Percentiles rank a stretch among this genome's conserved stretches.
phyloP scores from a whole-genome alignment of 441 rosid species.

The Geranium incanum region DNA sequence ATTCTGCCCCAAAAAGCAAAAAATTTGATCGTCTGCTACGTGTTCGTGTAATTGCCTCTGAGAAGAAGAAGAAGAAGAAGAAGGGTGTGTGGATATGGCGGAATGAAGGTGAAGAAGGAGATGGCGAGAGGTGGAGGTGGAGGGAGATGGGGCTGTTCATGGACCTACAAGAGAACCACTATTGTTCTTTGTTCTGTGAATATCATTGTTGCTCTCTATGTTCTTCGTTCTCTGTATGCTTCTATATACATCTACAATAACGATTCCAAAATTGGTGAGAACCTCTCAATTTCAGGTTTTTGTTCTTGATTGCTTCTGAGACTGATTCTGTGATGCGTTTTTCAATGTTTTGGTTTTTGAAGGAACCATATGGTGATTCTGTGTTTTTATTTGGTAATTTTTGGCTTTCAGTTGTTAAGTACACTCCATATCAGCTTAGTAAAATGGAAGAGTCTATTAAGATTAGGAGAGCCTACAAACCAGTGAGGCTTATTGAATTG shows the following conservation, averaged over 20 bases:
- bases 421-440: slow-evolving; percentile 73
- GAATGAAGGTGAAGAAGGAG: slow-evolving; percentile 43
- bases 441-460: slow-evolving; percentile 79
- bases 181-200: slow-evolving; percentile 70
- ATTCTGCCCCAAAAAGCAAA: too few relatives aligned
- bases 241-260: slow-evolving; percentile 57
- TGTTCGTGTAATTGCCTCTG: background rate
- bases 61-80: slow-evolving; percentile 6
- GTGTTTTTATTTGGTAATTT: background rate
- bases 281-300: background rate
- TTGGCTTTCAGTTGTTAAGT: slow-evolving; percentile 44
- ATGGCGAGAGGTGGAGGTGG: slow-evolving; percentile 46
- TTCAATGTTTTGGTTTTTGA: background rate
- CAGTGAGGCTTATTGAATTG: slow-evolving; percentile 51
- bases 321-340: background rate
- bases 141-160: slow-evolving; percentile 37
- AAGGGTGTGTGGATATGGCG: slow-evolving; percentile 40
- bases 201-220: slow-evolving; percentile 81
- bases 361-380: background rate
- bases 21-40: background rate
- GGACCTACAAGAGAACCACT: slow-evolving; percentile 70
- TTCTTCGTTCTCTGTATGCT: slow-evolving; percentile 70
- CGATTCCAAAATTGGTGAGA: slow-evolving; percentile 31
- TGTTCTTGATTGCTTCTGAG: background rate
- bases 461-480: slow-evolving; percentile 69